A percentile compares a stretch with the other conserved stretches of the same genome.
Conservation (phyloP, 2,329 filamentous ascomycete genomes). For the Cladorrhinum sp. region DNA sequence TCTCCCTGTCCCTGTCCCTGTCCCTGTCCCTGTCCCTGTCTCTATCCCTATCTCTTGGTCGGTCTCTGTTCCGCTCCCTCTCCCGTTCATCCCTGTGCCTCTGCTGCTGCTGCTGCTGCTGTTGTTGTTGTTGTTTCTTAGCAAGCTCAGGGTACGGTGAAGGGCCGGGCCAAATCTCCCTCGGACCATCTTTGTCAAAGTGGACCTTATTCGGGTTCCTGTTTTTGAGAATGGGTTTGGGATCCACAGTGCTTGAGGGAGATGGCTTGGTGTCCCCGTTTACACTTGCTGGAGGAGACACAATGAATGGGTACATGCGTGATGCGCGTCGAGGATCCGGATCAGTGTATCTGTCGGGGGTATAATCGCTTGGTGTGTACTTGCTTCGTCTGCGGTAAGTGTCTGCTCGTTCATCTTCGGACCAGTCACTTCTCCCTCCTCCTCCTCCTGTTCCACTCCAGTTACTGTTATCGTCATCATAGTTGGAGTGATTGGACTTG, state of each 20-base stretch:
- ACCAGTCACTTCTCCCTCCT: constrained; percentile 26
- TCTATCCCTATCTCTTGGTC: constrained; percentile 29
- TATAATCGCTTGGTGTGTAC: constrained; percentile 15
- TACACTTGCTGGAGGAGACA: constrained; percentile 33
- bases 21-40: constrained; percentile 32
- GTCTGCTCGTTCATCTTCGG: constrained; percentile 22
- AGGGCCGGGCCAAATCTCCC: constrained; percentile 38
- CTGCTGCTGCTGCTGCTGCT: too few species aligned
- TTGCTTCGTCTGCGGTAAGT: constrained; percentile 10
- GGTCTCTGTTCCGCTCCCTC: constrained; percentile 30
- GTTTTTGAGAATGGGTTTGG: constrained; percentile 62
- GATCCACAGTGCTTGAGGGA: constrained; percentile 37
- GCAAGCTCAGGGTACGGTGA: constrained; percentile 27
- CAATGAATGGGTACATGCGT: constrained; percentile 41
- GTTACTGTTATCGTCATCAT: background rate
- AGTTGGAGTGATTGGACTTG: constrained; percentile 25
- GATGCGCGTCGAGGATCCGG: constrained; percentile 26
- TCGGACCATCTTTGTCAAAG: constrained; percentile 46
- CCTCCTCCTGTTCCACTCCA: too few species aligned
- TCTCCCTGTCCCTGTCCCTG: constrained; percentile 25
- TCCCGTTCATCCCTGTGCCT: constrained; percentile 32
- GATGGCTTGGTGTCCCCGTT: constrained; percentile 31
- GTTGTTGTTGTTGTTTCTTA: constrained; percentile 25
- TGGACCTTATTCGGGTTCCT: constrained; percentile 56
- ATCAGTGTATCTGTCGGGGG: constrained; percentile 16